Evolutionary conservation across 352 stramenopile genomes (phyloP).

Genomic region (Phytophthora brassicae): DNA sequence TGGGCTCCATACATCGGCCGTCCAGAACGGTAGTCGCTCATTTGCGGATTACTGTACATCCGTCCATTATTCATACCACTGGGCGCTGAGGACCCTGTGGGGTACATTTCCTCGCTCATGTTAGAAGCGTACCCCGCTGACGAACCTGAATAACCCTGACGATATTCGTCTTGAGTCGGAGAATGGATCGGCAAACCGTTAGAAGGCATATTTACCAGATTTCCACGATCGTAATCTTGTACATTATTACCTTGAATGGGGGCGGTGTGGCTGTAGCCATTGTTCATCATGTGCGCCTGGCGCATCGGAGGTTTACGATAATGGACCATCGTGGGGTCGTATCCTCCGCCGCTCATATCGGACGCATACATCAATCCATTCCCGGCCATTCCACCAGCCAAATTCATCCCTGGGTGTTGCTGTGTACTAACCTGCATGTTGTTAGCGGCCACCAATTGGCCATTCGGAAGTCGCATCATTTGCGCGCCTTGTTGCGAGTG

Average conservation of each 20-base stretch:
- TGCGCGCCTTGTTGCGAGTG: conserved; percentile 33
- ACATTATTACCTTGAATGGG: conserved; percentile 19
- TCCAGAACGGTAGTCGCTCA: conserved; percentile 40
- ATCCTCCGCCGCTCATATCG: conserved; percentile 46
- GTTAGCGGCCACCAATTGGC: conserved; percentile 31
- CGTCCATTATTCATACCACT: conserved; percentile 28
- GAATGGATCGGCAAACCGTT: conserved; percentile 25
- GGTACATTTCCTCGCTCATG: conserved; percentile 57
- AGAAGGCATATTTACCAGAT: conserved; percentile 44
- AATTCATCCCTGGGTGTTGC: conserved; percentile 20
- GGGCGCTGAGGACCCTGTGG: conserved; percentile 24
- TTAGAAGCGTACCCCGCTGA: conserved; percentile 27
- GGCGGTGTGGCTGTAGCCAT: conserved; percentile 43
- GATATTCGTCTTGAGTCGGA: conserved; percentile 31
- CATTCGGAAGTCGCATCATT: conserved; percentile 40
- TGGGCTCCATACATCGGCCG: conserved; percentile 30
- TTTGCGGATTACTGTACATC: conserved; percentile 36
- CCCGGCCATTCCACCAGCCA: conserved; percentile 20
- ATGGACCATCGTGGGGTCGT: conserved; percentile 54
- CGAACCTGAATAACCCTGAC: conserved; percentile 20
- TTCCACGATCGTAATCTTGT: conserved; percentile 51
- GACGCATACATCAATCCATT: conserved; percentile 46
- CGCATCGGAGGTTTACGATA: conserved; percentile 50
- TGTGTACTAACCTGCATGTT: conserved; percentile 28
- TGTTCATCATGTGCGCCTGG: conserved; percentile 31